Percentiles rank a stretch among this genome's conserved stretches.
phyloP scores from a whole-genome alignment of 495 filamentous ascomycete species.

The Barbatosphaeria neglecta region DNA sequence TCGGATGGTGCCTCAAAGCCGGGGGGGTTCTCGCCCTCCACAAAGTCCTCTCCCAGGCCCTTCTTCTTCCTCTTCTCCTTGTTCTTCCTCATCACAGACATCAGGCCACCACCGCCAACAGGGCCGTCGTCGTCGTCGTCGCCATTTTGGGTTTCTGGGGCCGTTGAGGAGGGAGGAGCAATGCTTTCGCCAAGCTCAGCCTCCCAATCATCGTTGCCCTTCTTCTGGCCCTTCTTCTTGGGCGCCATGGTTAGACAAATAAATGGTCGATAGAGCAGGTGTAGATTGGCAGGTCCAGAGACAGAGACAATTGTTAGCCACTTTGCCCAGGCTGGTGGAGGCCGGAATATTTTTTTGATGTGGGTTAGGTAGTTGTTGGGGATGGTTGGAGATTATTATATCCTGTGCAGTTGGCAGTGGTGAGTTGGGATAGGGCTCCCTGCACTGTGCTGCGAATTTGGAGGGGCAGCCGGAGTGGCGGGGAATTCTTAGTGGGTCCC shows the following conservation, averaged over 20 bases:
- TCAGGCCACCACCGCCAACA: slow-evolving; percentile 52
- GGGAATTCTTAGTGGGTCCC: too few relatives aligned
- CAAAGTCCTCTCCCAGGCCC: slow-evolving; percentile 63
- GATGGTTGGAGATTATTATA: too few relatives aligned
- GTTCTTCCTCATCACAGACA: slow-evolving; percentile 81
- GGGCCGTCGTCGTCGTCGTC: slow-evolving; percentile 41
- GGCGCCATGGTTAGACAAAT: slow-evolving; percentile 54
- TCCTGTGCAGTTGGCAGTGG: too few relatives aligned
- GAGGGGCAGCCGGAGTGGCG: too few relatives aligned
- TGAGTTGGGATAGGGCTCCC: too few relatives aligned
- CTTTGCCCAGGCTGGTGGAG: too few relatives aligned
- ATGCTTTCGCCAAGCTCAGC: slow-evolving; percentile 78
- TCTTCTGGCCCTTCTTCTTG: slow-evolving; percentile 89
- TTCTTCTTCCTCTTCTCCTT: slow-evolving; percentile 90
- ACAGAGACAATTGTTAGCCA: not conserved
- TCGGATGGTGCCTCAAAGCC: slow-evolving; percentile 27
- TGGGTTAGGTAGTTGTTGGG: too few relatives aligned
- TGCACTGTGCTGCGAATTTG: too few relatives aligned
- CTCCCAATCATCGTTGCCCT: slow-evolving; percentile 89
- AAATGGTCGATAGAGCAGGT: too few relatives aligned
- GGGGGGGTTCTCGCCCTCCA: slow-evolving; percentile 57
- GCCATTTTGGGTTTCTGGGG: slow-evolving; percentile 21
- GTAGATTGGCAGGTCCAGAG: too few relatives aligned
- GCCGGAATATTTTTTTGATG: too few relatives aligned
- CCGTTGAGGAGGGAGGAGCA: slow-evolving; percentile 33